Percentiles rank a stretch among this genome's conserved stretches.
Conservation (phyloP, 2,329 filamentous ascomycete genomes). For the Xylaria multiplex region DNA sequence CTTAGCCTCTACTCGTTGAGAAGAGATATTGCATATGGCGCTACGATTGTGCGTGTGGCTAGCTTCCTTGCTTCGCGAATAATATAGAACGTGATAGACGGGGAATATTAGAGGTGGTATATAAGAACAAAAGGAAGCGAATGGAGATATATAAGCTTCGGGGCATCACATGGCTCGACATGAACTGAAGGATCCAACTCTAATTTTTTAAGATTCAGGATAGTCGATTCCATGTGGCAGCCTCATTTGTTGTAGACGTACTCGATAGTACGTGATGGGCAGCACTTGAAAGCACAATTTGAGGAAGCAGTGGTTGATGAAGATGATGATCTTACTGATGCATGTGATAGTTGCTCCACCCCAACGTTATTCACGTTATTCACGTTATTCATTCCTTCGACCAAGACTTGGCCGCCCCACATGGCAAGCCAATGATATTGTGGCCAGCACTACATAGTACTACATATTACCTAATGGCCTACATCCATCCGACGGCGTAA, state of each 20-base stretch:
- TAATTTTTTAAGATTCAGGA: constrained; percentile 1
- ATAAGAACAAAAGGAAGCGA: constrained; percentile 24
- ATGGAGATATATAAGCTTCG: not conserved
- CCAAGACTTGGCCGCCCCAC: not conserved
- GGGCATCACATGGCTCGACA: constrained; percentile 29
- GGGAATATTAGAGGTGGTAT: not conserved
- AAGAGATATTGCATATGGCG: constrained; percentile 13
- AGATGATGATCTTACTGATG: constrained; percentile 3
- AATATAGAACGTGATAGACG: not conserved
- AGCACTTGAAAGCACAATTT: not conserved
- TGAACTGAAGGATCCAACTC: constrained; percentile 2
- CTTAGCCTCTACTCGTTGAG: constrained; percentile 3
- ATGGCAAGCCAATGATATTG: constrained; percentile 11
- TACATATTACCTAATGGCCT: not conserved
- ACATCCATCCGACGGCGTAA: too few relatives aligned
- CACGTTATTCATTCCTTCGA: not conserved
- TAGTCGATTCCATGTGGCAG: not conserved
- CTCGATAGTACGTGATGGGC: not conserved
- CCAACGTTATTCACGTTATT: not conserved
- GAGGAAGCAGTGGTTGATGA: not conserved
- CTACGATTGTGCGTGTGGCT: not conserved
- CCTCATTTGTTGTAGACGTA: not conserved
- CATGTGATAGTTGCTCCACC: constrained; percentile 36
- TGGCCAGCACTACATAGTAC: too few relatives aligned
- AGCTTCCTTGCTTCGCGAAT: not conserved